Conservation (phyloP, 805 yeast species). For the Torulaspora quercuum region DNA sequence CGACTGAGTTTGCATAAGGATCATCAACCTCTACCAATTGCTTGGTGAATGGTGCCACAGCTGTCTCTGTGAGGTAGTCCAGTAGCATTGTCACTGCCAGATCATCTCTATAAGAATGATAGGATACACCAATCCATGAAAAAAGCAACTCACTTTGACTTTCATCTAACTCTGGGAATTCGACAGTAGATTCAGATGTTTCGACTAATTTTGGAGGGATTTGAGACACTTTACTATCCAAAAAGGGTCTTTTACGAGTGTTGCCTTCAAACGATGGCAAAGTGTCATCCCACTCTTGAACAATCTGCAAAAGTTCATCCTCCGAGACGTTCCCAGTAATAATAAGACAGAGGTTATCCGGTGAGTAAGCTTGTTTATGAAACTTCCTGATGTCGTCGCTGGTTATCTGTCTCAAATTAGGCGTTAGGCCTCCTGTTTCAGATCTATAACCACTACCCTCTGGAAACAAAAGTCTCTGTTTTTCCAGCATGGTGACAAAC, state of each 20-base stretch:
- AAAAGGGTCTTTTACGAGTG: constrained; percentile 65
- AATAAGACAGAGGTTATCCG: constrained; percentile 79
- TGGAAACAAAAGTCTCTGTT: constrained; percentile 55
- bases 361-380: constrained; percentile 68
- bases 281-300: constrained; percentile 59
- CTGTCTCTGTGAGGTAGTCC: constrained; percentile 69
- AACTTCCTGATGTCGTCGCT: constrained; percentile 72
- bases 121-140: constrained; percentile 79
- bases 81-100: constrained; percentile 71
- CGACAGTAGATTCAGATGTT: constrained; percentile 48
- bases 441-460: constrained; percentile 76
- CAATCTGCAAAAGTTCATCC: constrained; percentile 56
- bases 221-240: constrained; percentile 52
- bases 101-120: constrained; percentile 47
- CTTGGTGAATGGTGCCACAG: constrained; percentile 71
- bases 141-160: constrained; percentile 70
- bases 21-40: constrained; percentile 74
- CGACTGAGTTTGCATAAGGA: constrained; percentile 73
- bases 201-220: constrained; percentile 45
- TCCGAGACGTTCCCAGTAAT: constrained; percentile 85
- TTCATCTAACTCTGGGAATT: constrained; percentile 89
- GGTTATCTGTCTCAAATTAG: constrained; percentile 67
- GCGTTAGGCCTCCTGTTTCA: constrained; percentile 90
- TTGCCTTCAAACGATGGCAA: constrained; percentile 41
- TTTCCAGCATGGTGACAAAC: constrained; percentile 57